Evolutionary conservation across 306 rosid genomes (phyloP).

Genomic region (Crataegus laevigata): DNA sequence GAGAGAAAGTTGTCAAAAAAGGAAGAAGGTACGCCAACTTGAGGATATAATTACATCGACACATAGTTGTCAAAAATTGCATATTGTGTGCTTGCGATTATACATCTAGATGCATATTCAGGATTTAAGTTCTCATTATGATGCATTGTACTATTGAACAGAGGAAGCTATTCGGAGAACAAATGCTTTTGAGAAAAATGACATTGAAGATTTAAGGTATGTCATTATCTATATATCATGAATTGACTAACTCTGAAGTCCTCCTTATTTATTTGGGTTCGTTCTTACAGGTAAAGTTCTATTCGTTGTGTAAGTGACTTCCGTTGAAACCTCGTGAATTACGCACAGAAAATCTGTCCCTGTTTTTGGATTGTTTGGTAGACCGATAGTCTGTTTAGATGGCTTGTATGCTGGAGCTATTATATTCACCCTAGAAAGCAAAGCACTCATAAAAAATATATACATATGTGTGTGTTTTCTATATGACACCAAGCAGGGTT

Average conservation of each 20-base stretch:
- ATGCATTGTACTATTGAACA: conserved; percentile 36
- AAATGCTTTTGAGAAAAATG: conserved; percentile 56
- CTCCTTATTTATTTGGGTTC: not conserved
- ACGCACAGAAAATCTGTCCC: not conserved
- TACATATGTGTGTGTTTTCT: not conserved
- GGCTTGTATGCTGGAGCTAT: not conserved
- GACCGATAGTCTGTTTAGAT: not conserved
- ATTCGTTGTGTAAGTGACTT: not conserved
- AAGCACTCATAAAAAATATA: not conserved
- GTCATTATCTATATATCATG: no score
- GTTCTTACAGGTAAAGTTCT: not conserved
- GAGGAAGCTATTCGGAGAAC: conserved; percentile 80
- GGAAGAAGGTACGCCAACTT: conserved; percentile 67
- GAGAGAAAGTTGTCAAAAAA: conserved; percentile 53
- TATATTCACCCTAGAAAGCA: not conserved
- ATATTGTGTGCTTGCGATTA: not conserved
- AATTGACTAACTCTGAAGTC: not conserved
- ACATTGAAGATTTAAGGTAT: conserved; percentile 45
- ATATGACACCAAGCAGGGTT: not conserved
- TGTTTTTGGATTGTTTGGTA: not conserved
- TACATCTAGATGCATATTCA: conserved; percentile 5
- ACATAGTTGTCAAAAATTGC: not conserved
- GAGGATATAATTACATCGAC: not conserved
- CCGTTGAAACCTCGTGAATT: not conserved
- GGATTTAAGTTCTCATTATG: conserved; percentile 18